Evolutionary conservation across 2,329 filamentous ascomycete genomes (phyloP).

Genomic region (Aspergillus glaucus): DNA sequence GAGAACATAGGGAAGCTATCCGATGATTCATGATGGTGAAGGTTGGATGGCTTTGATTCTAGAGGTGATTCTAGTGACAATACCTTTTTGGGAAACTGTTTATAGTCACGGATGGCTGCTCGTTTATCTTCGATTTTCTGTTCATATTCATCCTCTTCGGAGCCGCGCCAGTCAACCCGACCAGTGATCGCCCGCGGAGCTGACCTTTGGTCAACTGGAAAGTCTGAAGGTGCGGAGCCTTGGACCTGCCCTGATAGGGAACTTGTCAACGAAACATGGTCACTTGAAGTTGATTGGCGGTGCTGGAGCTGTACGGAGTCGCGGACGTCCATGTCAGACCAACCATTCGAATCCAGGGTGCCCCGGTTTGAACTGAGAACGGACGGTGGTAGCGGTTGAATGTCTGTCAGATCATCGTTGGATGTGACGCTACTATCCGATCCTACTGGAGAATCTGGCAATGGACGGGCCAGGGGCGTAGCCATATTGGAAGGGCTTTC

Average conservation of each 20-base stretch:
- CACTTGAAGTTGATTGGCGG: slow-evolving; percentile 19
- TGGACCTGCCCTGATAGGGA: slow-evolving; percentile 17
- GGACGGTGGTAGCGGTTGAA: slow-evolving; percentile 40
- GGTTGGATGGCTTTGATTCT: slow-evolving; percentile 26
- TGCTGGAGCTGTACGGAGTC: slow-evolving; percentile 14
- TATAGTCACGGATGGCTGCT: slow-evolving; percentile 43
- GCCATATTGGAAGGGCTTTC: slow-evolving; percentile 52
- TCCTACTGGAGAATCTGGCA: slow-evolving; percentile 35
- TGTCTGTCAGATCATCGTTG: slow-evolving; percentile 29
- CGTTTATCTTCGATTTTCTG: slow-evolving; percentile 37
- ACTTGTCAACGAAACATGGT: slow-evolving; percentile 17
- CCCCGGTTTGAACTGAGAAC: slow-evolving; percentile 33
- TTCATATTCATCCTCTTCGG: slow-evolving; percentile 33
- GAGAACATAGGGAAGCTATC: slow-evolving; percentile 61
- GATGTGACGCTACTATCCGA: slow-evolving; percentile 23
- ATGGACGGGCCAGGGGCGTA: slow-evolving; percentile 49
- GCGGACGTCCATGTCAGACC: slow-evolving; percentile 20
- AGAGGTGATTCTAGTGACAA: slow-evolving; percentile 43
- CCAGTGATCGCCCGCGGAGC: slow-evolving; percentile 36
- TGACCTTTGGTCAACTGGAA: slow-evolving; percentile 30
- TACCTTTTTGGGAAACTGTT: slow-evolving; percentile 44
- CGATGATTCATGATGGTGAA: slow-evolving; percentile 51
- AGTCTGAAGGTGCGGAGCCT: slow-evolving; percentile 15
- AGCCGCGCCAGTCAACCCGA: slow-evolving; percentile 32
- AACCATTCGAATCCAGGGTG: slow-evolving; percentile 22